Conservation (phyloP, 1,284 basidiomycete species). For the Boletus smithii region DNA sequence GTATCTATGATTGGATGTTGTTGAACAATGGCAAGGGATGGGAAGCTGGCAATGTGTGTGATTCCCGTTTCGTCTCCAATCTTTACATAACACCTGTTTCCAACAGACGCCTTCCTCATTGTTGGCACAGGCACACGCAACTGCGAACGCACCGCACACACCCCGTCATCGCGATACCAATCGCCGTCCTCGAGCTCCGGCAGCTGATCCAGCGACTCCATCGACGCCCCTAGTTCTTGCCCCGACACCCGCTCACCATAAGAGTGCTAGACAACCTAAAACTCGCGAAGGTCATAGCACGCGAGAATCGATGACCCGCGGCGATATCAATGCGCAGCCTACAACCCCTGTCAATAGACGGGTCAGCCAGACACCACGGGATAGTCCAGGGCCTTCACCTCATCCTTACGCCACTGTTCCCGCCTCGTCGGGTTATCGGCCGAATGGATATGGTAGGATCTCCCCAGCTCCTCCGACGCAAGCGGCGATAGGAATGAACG, state of each 20-base stretch:
- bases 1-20: conserved; percentile 96
- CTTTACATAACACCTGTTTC: conserved; percentile 14
- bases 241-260: conserved; percentile 62
- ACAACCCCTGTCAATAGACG: conserved; percentile 59
- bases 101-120: conserved; percentile 45
- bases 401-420: conserved; percentile 70
- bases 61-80: conserved; percentile 6
- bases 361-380: conserved; percentile 58
- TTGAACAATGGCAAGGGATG: conserved; percentile 87
- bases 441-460: conserved; percentile 51
- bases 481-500: conserved; percentile 34
- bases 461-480: conserved; percentile 46
- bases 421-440: conserved; percentile 51
- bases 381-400: conserved; percentile 45
- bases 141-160: conserved; percentile 48
- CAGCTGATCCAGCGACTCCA: conserved; percentile 47
- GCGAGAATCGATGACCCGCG: conserved; percentile 40
- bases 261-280: conserved; percentile 47
- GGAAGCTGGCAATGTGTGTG: conserved; percentile 73
- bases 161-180: conserved; percentile 55
- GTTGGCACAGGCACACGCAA: conserved; percentile 52
- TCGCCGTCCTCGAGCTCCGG: conserved; percentile 44
- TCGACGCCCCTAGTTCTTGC: conserved; percentile 57
- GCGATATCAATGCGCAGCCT: conserved; percentile 60
- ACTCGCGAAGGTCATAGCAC: conserved; percentile 44